Evolutionary conservation across 176 grass and related monocot genomes (phyloP).

Genomic region (Triticum dicoccoides): DNA sequence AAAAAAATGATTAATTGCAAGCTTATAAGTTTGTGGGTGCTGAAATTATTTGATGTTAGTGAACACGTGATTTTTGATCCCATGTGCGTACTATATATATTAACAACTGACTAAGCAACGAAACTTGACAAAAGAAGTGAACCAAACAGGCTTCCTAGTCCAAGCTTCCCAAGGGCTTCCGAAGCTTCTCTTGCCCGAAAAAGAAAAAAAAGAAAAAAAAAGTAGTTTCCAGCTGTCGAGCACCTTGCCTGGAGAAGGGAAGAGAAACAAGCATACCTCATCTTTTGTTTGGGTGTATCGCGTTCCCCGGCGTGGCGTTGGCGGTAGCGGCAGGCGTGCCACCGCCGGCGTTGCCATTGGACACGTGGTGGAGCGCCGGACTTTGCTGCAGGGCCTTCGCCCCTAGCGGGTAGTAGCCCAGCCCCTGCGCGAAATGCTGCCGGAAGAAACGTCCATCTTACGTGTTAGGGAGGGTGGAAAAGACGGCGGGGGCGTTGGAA

Average conservation of each 20-base stretch:
- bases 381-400: constrained; percentile 48
- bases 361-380: constrained; percentile 9
- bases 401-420: constrained; percentile 60
- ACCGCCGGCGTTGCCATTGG: not conserved
- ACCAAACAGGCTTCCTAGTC: not conserved
- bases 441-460: not conserved
- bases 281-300: constrained; percentile 32
- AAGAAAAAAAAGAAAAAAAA: not conserved
- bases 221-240: not conserved
- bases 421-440: constrained; percentile 54
- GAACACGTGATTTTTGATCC: not conserved
- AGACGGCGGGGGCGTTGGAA: not conserved
- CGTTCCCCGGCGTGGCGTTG: constrained; percentile 8
- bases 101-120: not conserved
- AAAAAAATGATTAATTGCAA: no score
- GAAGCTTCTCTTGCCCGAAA: not conserved
- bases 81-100: not conserved
- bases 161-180: no score
- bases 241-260: not conserved
- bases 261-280: constrained; percentile 25
- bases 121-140: not conserved
- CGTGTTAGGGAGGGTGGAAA: not conserved
- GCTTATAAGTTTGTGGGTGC: not conserved
- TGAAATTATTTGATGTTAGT: not conserved
- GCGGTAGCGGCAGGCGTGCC: constrained; percentile 12